Evolutionary conservation across 768 basidiomycete genomes (phyloP), one percentile per base, ranked within the genome.

Genomic region (Chalciporus sphaerocephalus): DNA sequence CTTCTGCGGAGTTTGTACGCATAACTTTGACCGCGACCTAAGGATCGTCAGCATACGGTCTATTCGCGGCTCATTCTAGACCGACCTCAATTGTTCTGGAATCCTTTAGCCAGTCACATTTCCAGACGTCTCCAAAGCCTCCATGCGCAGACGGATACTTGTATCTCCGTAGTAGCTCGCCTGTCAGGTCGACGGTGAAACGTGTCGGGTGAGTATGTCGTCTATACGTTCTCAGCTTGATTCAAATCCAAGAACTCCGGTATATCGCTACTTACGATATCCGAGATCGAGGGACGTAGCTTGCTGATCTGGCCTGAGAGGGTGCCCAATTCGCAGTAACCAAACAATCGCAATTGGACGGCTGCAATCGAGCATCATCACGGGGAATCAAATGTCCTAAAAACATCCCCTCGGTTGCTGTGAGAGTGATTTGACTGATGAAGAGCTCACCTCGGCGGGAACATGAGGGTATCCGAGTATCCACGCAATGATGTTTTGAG

Each of bases 1-100:
- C 11, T 4, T 37, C 44, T 5, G 40, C 44, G 9, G 56, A 34
- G 37, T 53, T 58, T 11, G 53, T 59, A 41, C 60, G 48, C 27
- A 59, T 48, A n/a, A 58, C 54, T 25, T 62, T 62, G 17, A 62
- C 60, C 4, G 58, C 60, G 11, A 60, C 58, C 60, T 62, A 32
- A n/a, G 13, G 16, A 37, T 32, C 3, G 23, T n/a, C 20, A 34
- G 27, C 5, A 24, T 50, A 18, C 6, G 35, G 16, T 23, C 12
- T 15, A 4, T 7, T 15, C 13, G 12, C 3, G 10, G 10, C 9
- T 12, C 8, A 20, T 39, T n/a, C 8, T 11, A 11, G 13, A 54
- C 50, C 32, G 18, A 63, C 61, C 51, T 60, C 47, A 37, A 58
- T 46, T 13, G 35, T 38, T 20, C 50, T 46, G 2, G 40, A 46